A percentile compares a stretch with the other conserved stretches of the same genome.
These are phyloP conservation scores for Flaveria bidentis DNA, from an alignment of 129 eudicot genomes.

Conservation along the genomic window DNA sequence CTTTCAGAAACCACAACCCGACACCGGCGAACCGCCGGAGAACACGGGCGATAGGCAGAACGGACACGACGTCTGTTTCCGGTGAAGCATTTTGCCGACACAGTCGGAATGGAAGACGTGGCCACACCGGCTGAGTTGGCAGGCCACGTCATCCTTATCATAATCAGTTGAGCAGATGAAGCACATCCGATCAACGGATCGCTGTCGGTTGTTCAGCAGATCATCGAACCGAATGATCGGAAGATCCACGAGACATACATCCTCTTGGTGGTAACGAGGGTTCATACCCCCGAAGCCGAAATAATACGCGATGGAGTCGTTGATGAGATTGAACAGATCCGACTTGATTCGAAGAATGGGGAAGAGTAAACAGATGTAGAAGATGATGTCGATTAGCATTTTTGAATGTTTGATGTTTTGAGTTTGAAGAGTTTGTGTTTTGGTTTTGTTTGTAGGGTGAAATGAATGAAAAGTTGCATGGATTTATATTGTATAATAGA, in stretches of 20 bases:
- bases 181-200: constrained; percentile 21
- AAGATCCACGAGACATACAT: constrained; percentile 7
- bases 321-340: constrained; percentile 16
- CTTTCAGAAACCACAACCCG: not conserved
- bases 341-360: constrained; percentile 23
- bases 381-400: constrained; percentile 2
- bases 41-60: constrained; percentile 21
- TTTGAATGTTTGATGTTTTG: not conserved
- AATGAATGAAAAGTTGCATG: not conserved
- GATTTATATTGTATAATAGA: not conserved
- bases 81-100: constrained; percentile 31
- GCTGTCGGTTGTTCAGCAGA: not conserved
- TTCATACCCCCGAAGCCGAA: constrained; percentile 14
- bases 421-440: not conserved
- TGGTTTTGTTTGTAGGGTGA: not conserved
- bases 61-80: constrained; percentile 27
- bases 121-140: constrained; percentile 33
- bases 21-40: not conserved
- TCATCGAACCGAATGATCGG: constrained; percentile 20
- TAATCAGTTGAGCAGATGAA: constrained; percentile 26
- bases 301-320: not conserved
- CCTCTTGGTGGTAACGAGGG: constrained; percentile 4
- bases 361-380: constrained; percentile 20
- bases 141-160: constrained; percentile 24
- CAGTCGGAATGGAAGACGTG: constrained; percentile 31